Evolutionary conservation across 2,329 filamentous ascomycete species (phyloP).

Genomic region (Fusarium solani-melongenae): DNA sequence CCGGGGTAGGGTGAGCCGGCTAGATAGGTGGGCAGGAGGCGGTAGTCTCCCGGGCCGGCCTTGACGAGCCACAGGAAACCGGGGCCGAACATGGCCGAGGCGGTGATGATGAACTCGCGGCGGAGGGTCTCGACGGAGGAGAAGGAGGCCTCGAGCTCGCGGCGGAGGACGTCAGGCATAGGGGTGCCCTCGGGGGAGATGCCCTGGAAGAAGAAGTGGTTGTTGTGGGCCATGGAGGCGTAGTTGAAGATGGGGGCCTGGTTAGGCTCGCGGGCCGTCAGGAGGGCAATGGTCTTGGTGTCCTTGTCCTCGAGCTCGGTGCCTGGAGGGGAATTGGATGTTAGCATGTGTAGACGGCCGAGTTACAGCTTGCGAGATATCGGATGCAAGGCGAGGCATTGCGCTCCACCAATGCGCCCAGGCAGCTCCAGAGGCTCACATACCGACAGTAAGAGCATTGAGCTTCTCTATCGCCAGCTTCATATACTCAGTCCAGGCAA

Average conservation of each 20-base stretch:
- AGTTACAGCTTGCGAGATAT: neutral
- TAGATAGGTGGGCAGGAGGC: constrained; percentile 88
- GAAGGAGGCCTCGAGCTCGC: constrained; percentile 76
- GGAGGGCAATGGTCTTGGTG: constrained; percentile 75
- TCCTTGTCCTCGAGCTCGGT: constrained; percentile 71
- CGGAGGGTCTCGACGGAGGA: constrained; percentile 85
- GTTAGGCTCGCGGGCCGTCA: constrained; percentile 81
- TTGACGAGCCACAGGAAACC: constrained; percentile 97
- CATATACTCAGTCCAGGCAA: constrained; percentile 89
- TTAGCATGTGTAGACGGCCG: constrained; percentile 13
- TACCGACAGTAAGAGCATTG: constrained; percentile 79
- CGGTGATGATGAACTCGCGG: constrained; percentile 82
- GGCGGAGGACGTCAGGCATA: constrained; percentile 68
- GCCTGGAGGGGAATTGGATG: constrained; percentile 57
- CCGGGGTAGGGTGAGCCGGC: constrained; percentile 89
- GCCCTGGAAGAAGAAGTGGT: constrained; percentile 80
- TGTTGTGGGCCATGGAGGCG: constrained; percentile 97
- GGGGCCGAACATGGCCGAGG: constrained; percentile 92
- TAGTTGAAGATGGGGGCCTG: constrained; percentile 91
- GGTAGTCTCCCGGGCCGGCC: constrained; percentile 60
- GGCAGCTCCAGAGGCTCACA: constrained; percentile 40
- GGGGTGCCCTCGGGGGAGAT: constrained; percentile 55
- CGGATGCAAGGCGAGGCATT: constrained; percentile 8
- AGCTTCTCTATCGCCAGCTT: constrained; percentile 77
- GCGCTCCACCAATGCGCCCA: neutral